Percentiles rank a stretch among this genome's conserved stretches.
These are phyloP conservation scores for Pythium aphanidermatum DNA, from an alignment of 352 stramenopile genomes.

Conservation along the genomic window DNA sequence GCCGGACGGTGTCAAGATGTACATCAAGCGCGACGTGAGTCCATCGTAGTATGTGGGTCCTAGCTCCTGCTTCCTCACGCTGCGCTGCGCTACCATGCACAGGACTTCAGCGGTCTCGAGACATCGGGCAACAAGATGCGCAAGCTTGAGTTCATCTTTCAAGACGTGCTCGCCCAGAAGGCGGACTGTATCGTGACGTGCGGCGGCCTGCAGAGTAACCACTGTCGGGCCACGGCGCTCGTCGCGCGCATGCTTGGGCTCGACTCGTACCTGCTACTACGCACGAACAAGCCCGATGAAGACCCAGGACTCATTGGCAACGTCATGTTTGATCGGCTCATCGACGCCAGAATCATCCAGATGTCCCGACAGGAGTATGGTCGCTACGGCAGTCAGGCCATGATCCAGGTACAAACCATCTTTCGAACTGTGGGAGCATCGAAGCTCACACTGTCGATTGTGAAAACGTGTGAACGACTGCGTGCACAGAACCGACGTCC, in stretches of 20 bases:
- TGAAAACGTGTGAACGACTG: constrained; percentile 63
- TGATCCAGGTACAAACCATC: constrained; percentile 55
- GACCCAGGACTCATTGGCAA: constrained; percentile 70
- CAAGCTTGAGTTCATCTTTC: constrained; percentile 93
- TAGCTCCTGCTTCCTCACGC: background rate
- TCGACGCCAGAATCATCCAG: constrained; percentile 67
- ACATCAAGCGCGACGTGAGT: constrained; percentile 78
- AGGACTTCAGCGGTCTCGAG: constrained; percentile 87
- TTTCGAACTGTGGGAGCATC: background rate
- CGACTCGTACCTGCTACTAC: constrained; percentile 89
- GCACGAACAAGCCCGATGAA: constrained; percentile 67
- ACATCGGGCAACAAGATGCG: constrained; percentile 94
- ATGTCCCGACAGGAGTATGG: constrained; percentile 80
- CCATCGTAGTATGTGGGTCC: background rate
- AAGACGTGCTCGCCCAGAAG: constrained; percentile 80
- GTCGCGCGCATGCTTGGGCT: constrained; percentile 87
- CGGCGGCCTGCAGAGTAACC: constrained; percentile 92
- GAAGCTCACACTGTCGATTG: constrained; percentile 9
- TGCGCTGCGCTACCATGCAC: background rate
- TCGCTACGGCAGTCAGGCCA: constrained; percentile 67
- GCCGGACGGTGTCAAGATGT: constrained; percentile 61
- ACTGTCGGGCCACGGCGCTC: constrained; percentile 86
- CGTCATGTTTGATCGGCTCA: constrained; percentile 70
- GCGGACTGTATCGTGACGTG: constrained; percentile 91
- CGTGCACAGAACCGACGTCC: constrained; percentile 44